Conservation (phyloP, 768 basidiomycete genomes). For the Panellus pusillus region DNA sequence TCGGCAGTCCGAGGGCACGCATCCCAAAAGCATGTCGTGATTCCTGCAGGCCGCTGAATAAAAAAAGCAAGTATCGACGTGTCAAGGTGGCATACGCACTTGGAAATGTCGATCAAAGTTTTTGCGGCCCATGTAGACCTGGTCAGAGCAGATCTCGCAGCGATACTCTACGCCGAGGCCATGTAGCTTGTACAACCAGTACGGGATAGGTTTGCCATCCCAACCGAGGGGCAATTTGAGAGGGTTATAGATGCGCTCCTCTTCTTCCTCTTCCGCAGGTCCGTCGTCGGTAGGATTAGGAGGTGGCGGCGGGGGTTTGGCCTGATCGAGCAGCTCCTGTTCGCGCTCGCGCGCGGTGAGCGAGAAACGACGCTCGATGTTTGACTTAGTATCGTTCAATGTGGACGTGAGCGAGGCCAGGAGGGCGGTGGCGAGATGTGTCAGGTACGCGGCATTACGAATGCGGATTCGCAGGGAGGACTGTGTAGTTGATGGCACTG, state of each 20-base stretch:
- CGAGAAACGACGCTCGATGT: constrained; percentile 95
- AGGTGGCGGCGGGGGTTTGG: constrained; percentile 50
- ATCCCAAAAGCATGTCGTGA: constrained; percentile 97
- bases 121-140: constrained; percentile 97
- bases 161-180: constrained; percentile 97
- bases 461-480: constrained; percentile 51
- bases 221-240: constrained; percentile 94
- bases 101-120: constrained; percentile 97
- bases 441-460: constrained; percentile 67
- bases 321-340: constrained; percentile 81
- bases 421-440: constrained; percentile 68
- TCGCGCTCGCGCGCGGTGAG: constrained; percentile 98
- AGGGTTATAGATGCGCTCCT: constrained; percentile 97
- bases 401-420: constrained; percentile 62
- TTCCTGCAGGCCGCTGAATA: constrained; percentile 52
- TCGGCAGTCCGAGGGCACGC: constrained; percentile 94
- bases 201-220: constrained; percentile 99
- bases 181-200: constrained; percentile 97
- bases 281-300: constrained; percentile 46
- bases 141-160: constrained; percentile 97
- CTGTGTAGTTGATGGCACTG: constrained; percentile 27
- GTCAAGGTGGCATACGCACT: constrained; percentile 36
- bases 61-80: constrained; percentile 15
- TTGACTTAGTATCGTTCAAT: constrained; percentile 89
- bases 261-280: constrained; percentile 72